Evolutionary conservation across 805 yeast species (phyloP), one percentile per base, ranked within the genome.

Genomic region (Monosporozyma aquatica): DNA sequence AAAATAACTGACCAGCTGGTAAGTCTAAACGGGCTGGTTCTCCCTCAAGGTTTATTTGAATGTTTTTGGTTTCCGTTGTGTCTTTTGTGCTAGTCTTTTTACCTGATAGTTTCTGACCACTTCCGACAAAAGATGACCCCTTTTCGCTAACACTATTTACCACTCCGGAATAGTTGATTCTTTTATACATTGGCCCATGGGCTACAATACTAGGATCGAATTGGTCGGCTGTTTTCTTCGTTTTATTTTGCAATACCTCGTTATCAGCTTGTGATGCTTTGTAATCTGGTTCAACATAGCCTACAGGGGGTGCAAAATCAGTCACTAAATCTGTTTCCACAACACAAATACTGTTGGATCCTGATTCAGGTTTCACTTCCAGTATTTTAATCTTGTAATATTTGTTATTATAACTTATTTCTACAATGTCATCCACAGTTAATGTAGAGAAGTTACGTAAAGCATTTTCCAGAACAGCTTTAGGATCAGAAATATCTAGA

Each of bases 251-350:
- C 68, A 58, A 48, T 48, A 47, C 41, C 51, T 56, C 42, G 29
- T 52, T 45, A 41, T 60, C 51, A 21, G 47, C 49, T 27, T 55
- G 54, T 42, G 58, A 32, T 6, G 62, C 56, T 41, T 69, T 63
- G 47, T 75, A 76, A 48, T 84, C 87, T 1, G 96, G 96, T 58
- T 90, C 97, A 15, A 85, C 95, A 59, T 92, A 92, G 0, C 99
- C 99, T 5, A 90, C 95, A 0, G 99, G 99, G 2, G 98, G 95
- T 1, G 97, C 97, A 68, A 92, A 92, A 58, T 92, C 99, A 0
- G 97, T 95, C 45, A 86, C 95, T 47, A 92, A 70, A 66, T 92
- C 98, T 0, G 98, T 92, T 59, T 92, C 99, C 22, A 92, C 86
- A 5, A 92, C 96, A 69, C 97, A 90, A 11, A 90, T 81, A 45